These are phyloP conservation scores for Mycena galopus DNA, from an alignment of 768 basidiomycete species.

Conservation along the genomic window DNA sequence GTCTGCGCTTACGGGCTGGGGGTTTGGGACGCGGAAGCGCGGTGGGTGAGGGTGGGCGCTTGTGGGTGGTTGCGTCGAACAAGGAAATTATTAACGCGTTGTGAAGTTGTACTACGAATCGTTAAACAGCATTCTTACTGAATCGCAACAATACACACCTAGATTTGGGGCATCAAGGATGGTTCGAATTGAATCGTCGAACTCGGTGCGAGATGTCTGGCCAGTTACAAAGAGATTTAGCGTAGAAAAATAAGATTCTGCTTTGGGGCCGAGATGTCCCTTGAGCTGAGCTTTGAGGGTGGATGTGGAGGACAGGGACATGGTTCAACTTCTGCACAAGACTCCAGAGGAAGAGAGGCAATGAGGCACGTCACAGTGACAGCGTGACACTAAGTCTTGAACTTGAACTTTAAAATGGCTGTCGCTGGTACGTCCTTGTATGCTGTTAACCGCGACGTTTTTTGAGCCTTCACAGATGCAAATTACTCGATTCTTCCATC, in stretches of 20 bases:
- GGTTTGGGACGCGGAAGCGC: slow-evolving; percentile 72
- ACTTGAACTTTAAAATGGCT: neutral
- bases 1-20: slow-evolving; percentile 74
- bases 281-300: slow-evolving; percentile 79
- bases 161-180: slow-evolving; percentile 72
- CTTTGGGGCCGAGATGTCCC: slow-evolving; percentile 71
- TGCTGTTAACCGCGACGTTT: neutral
- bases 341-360: too few relatives aligned
- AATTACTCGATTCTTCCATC: slow-evolving; percentile 59
- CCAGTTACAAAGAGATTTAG: slow-evolving; percentile 79
- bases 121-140: neutral
- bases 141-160: slow-evolving; percentile 38
- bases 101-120: slow-evolving; percentile 75
- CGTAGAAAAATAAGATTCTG: slow-evolving; percentile 70
- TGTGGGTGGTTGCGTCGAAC: slow-evolving; percentile 82
- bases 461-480: slow-evolving; percentile 6
- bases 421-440: slow-evolving; percentile 13
- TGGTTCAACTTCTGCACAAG: too few relatives aligned
- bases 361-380: neutral
- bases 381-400: neutral
- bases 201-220: slow-evolving; percentile 78
- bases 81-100: slow-evolving; percentile 88
- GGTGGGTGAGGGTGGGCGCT: slow-evolving; percentile 76
- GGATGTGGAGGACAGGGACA: slow-evolving; percentile 84
- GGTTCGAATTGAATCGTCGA: slow-evolving; percentile 77